Base-by-base conservation (phyloP, 306 rosid genomes). In the Begonia masoniana region DNA sequence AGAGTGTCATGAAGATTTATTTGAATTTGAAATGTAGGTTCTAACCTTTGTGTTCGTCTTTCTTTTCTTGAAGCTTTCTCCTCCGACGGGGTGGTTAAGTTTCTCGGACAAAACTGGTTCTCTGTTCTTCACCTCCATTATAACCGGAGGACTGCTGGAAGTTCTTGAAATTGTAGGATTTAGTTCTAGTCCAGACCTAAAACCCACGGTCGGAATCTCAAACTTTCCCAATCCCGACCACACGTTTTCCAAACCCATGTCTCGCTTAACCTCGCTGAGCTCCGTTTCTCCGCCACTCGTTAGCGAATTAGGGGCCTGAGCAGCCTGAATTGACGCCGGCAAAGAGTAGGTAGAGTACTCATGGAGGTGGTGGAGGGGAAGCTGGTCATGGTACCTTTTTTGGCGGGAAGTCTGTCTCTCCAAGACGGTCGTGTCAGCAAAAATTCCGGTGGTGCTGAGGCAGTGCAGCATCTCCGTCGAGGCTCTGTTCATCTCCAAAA, bases 31-130 rank as follows among this genome's bases (percentile, higher is more conserved):
- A 31, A 31, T 31, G 39, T 31, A 31, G 39, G 9, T 31, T 31
- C 39, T 31, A 31, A 80, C 93, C 95, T 82, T 77, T n/a, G 62
- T 49, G 57, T 51, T 82, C 13, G 85, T 55, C 70, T 76, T 87
- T 62, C 94, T 78, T 68, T 83, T 87, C 70, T 74, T 87, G 66
- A 57, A 66, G 61, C 59, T 31, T 31, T 31, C 67, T 17, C 19
- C 1, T 17, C 19, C 19, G 19, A 1, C 19, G 19, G 19, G 19
- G 19, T 1, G 1, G 1, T 17, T 17, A 1, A 17, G 19, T 17
- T 17, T 17, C 19, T 17, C 75, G 41, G 64, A 23, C 41, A 49
- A 47, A 39, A 6, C 58, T 45, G 71, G 24, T 49, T 50, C 64
- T 17, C 56, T 50, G 60, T 50, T 57, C 51, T 71, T 74, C 6